phyloP scores from a whole-genome alignment of 106 monocot genomes.

The Dendrobium chrysotoxum region DNA sequence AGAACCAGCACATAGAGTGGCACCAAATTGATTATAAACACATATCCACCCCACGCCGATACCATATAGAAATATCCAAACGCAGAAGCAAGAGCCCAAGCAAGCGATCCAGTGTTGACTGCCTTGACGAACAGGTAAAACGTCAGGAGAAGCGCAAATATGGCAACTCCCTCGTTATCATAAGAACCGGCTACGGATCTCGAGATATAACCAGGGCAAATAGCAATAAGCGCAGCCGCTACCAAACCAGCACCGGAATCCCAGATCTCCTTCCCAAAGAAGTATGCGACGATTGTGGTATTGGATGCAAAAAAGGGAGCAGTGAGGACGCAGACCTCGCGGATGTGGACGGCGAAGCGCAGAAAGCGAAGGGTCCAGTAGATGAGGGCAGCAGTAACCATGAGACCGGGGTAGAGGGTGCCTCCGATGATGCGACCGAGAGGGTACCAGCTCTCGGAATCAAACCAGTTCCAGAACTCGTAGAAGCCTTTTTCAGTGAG shows the following conservation, averaged over 20 bases:
- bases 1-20: constrained; percentile 70
- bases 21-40: constrained; percentile 68
- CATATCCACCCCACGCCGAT: constrained; percentile 81
- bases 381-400: constrained; percentile 64
- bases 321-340: constrained; percentile 78
- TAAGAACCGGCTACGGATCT: constrained; percentile 72
- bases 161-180: constrained; percentile 75
- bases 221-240: constrained; percentile 65
- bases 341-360: constrained; percentile 60
- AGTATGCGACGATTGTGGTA: constrained; percentile 67
- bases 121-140: constrained; percentile 77
- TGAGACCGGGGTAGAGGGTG: constrained; percentile 70
- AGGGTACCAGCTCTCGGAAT: constrained; percentile 76
- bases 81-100: constrained; percentile 64
- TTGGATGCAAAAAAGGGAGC: constrained; percentile 79
- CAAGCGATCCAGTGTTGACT: constrained; percentile 56
- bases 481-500: constrained; percentile 47
- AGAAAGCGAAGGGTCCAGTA: constrained; percentile 43
- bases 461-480: constrained; percentile 93
- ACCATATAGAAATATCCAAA: constrained; percentile 85
- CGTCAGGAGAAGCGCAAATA: constrained; percentile 64
- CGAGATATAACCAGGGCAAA: constrained; percentile 74
- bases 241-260: constrained; percentile 60
- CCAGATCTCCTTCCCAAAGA: constrained; percentile 74
- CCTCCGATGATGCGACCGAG: constrained; percentile 77